Conservation (phyloP, 2,329 filamentous ascomycete species). For the Stemphylium beticola region DNA sequence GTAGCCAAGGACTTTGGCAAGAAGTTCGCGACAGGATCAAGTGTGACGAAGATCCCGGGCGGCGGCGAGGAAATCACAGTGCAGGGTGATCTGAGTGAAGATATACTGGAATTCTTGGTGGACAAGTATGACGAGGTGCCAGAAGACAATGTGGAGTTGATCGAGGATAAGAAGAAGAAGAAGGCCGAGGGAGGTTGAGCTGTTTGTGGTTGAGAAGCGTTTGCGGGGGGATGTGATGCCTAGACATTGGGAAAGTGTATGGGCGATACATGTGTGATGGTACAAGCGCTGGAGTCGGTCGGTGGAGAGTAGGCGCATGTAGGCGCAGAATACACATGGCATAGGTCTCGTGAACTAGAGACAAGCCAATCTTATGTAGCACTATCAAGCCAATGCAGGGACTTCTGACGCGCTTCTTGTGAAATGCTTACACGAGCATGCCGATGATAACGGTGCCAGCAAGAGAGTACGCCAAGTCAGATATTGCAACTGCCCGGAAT, state of each 20-base stretch:
- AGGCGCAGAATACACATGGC: not conserved
- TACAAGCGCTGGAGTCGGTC: conserved; percentile 3
- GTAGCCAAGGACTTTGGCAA: conserved; percentile 96
- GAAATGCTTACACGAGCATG: not conserved
- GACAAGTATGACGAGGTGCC: conserved; percentile 91
- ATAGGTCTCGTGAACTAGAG: not conserved
- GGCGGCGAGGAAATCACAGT: conserved; percentile 97
- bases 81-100: conserved; percentile 94
- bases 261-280: not conserved
- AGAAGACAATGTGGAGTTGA: conserved; percentile 90
- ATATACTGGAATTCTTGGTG: conserved; percentile 87
- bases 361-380: not conserved
- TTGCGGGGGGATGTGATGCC: not conserved
- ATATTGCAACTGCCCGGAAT: not conserved
- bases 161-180: conserved; percentile 98
- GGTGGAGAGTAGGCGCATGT: not conserved
- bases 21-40: conserved; percentile 95
- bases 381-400: not conserved
- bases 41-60: conserved; percentile 85
- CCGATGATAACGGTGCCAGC: too few species aligned
- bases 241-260: not conserved
- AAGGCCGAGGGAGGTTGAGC: conserved; percentile 29
- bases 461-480: not conserved
- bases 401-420: not conserved
- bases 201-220: not conserved